Evolutionary conservation across 2,329 filamentous ascomycete species (phyloP).

Genomic region (Fusarium proliferatum): DNA sequence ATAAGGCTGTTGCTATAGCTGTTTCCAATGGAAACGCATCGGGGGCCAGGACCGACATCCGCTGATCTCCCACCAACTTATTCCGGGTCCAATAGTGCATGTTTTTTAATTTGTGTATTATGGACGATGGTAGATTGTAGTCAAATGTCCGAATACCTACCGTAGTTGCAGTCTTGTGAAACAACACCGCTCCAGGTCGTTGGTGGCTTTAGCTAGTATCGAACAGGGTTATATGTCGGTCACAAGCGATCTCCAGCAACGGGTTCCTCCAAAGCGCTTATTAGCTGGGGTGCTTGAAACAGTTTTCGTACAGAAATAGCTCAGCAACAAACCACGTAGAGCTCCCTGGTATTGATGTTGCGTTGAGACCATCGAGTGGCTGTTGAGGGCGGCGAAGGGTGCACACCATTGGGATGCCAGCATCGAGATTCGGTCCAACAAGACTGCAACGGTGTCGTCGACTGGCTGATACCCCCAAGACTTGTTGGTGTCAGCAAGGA

Average conservation of each 20-base stretch:
- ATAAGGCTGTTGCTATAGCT: not conserved
- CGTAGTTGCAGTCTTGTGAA: conserved; percentile 13
- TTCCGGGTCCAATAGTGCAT: not conserved
- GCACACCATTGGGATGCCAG: not conserved
- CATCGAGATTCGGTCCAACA: not conserved
- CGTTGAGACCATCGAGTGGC: conserved; percentile 6
- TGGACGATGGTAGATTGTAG: not conserved
- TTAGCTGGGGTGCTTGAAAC: conserved; percentile 30
- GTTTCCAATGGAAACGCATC: not conserved
- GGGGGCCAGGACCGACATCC: conserved; percentile 8
- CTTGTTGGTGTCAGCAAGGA: conserved; percentile 26
- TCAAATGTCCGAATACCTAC: not conserved
- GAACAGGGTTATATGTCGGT: conserved; percentile 30
- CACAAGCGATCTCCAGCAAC: conserved; percentile 28
- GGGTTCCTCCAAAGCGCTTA: conserved; percentile 34
- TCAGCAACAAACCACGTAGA: not conserved
- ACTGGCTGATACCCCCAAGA: not conserved
- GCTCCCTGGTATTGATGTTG: conserved; percentile 1
- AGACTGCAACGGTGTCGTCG: not conserved
- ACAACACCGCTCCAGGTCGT: conserved; percentile 10
- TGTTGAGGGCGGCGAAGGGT: not conserved
- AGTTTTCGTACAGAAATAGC: conserved; percentile 4
- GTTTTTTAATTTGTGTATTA: conserved; percentile 6
- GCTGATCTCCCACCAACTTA: not conserved
- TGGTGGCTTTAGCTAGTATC: conserved; percentile 29